These are phyloP conservation scores for Collybiopsis confluens DNA, from an alignment of 768 basidiomycete genomes.

Conservation along the genomic window DNA sequence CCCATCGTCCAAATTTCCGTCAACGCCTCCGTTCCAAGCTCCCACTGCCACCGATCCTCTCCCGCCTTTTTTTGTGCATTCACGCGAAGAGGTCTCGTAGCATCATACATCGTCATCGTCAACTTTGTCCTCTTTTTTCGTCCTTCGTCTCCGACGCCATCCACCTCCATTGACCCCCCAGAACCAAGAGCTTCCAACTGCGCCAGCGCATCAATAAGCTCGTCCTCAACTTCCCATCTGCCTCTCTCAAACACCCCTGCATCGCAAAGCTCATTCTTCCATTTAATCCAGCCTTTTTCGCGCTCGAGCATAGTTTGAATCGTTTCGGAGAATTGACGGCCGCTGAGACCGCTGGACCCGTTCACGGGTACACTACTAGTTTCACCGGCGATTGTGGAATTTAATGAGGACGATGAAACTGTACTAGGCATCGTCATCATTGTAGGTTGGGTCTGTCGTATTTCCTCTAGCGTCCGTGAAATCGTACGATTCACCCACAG, in stretches of 20 bases:
- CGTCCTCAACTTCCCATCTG: constrained; percentile 34
- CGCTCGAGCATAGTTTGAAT: constrained; percentile 68
- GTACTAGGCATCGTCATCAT: neutral
- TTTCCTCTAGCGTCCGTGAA: constrained; percentile 50
- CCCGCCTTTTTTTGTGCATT: constrained; percentile 36
- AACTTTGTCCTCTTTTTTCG: constrained; percentile 27
- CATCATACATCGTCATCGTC: constrained; percentile 49
- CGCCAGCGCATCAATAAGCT: neutral
- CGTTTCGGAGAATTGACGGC: constrained; percentile 72
- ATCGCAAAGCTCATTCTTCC: constrained; percentile 81
- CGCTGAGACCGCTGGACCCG: constrained; percentile 33
- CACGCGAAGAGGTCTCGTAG: constrained; percentile 46
- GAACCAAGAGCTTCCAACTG: neutral
- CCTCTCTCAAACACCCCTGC: constrained; percentile 65
- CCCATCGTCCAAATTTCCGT: constrained; percentile 86
- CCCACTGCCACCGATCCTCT: constrained; percentile 45
- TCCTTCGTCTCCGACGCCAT: constrained; percentile 5
- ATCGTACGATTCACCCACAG: constrained; percentile 75
- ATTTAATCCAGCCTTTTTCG: constrained; percentile 86
- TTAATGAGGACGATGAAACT: too few species aligned
- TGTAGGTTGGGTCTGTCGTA: constrained; percentile 69
- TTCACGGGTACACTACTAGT: neutral
- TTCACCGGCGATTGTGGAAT: neutral
- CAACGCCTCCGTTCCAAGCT: constrained; percentile 62
- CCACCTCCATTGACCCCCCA: neutral